phyloP scores from a whole-genome alignment of 805 yeast genomes.

The Candida berthetii region DNA sequence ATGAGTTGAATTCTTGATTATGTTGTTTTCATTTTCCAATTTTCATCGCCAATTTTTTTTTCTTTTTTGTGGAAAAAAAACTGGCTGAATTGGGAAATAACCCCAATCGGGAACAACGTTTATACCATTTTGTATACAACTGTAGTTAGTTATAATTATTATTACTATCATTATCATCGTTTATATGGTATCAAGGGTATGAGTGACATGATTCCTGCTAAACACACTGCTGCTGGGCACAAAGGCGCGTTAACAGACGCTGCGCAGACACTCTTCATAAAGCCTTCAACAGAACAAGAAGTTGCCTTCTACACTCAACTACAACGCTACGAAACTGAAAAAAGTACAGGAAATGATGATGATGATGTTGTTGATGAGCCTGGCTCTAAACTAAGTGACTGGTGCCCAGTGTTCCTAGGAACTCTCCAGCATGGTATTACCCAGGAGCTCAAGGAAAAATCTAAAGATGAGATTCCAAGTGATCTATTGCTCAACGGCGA shows the following conservation, averaged over 20 bases:
- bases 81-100: background rate
- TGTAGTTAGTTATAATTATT: no score
- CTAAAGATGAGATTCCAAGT: slow-evolving; percentile 7
- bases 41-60: no score
- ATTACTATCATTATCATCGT: background rate
- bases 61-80: no score
- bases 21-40: no score
- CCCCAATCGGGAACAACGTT: background rate
- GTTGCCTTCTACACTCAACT: slow-evolving; percentile 59
- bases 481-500: slow-evolving; percentile 3
- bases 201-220: slow-evolving; percentile 3
- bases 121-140: no score
- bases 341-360: slow-evolving; percentile 16
- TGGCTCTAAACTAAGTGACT: slow-evolving; percentile 35
- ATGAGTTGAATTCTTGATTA: no score
- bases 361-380: slow-evolving; percentile 17
- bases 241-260: slow-evolving; percentile 63
- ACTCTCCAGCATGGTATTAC: slow-evolving; percentile 39
- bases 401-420: slow-evolving; percentile 67
- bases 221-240: slow-evolving; percentile 90
- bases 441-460: slow-evolving; percentile 16
- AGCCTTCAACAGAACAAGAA: slow-evolving; percentile 61
- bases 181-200: background rate
- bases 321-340: no score
- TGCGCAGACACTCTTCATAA: slow-evolving; percentile 66